Conservation (phyloP, 192 early-diverging fungal species). For the Podila minutissima region DNA sequence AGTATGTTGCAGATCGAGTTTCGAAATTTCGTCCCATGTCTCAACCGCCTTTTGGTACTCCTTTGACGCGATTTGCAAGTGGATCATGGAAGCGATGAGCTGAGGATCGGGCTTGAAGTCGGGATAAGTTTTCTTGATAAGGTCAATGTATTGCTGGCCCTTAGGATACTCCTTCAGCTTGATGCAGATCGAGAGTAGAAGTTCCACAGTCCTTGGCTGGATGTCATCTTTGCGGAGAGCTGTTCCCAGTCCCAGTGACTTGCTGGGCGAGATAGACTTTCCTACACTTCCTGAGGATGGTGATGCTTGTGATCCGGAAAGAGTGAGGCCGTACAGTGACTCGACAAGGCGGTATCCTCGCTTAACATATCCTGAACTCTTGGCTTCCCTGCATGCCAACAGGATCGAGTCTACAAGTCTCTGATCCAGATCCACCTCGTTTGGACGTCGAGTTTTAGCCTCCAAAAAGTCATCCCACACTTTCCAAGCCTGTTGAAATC, state of each 20-base stretch:
- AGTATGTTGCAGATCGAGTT: constrained; percentile 9
- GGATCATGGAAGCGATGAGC: constrained; percentile 18
- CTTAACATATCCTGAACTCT: constrained; percentile 4
- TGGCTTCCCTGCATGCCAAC: constrained; percentile 30
- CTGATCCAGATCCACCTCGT: constrained; percentile 30
- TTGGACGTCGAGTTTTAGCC: constrained; percentile 16
- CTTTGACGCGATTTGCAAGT: constrained; percentile 25
- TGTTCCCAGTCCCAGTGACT: constrained; percentile 17
- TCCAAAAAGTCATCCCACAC: constrained; percentile 42
- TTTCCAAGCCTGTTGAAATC: constrained; percentile 38
- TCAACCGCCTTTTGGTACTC: constrained; percentile 29
- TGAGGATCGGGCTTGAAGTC: constrained; percentile 30
- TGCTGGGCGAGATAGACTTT: constrained; percentile 13
- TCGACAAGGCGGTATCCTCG: constrained; percentile 27
- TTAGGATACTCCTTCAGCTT: constrained; percentile 27
- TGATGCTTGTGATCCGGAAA: neutral
- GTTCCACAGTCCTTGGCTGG: constrained; percentile 30
- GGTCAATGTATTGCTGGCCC: constrained; percentile 18
- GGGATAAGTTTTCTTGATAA: constrained; percentile 16
- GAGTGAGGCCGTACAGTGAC: constrained; percentile 19
- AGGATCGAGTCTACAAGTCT: constrained; percentile 25
- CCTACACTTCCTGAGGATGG: neutral
- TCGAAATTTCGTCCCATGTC: constrained; percentile 33
- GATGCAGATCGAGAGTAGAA: constrained; percentile 26
- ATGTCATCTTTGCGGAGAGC: constrained; percentile 14